These are phyloP conservation scores for Penicillium diatomitis DNA, from an alignment of 495 filamentous ascomycete species.

Conservation along the genomic window DNA sequence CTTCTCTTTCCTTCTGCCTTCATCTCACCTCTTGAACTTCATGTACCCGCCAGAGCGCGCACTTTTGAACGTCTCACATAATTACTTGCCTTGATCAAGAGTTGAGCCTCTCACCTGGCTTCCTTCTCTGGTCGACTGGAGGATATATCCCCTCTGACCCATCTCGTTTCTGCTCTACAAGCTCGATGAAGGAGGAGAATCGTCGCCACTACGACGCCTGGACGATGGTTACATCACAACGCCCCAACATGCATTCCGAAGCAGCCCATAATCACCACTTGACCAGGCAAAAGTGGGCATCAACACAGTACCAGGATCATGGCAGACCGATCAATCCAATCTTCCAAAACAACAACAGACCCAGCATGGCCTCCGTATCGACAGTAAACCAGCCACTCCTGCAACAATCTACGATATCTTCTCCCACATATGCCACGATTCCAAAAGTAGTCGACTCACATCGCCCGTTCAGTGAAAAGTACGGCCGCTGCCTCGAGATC, in stretches of 20 bases:
- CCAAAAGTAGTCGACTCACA: neutral
- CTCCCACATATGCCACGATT: neutral
- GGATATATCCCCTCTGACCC: neutral
- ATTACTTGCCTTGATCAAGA: too few relatives aligned
- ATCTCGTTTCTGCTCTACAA: neutral
- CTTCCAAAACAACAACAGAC: conserved; percentile 1
- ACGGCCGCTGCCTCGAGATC: conserved; percentile 21
- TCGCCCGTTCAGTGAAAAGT: conserved; percentile 15
- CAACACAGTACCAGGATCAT: neutral
- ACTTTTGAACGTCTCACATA: too few relatives aligned
- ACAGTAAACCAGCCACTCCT: conserved; percentile 12
- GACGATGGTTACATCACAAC: conserved; percentile 5
- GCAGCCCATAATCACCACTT: conserved; percentile 10
- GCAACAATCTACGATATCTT: neutral
- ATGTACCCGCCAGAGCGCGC: too few relatives aligned
- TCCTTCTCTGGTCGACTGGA: neutral
- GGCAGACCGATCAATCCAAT: neutral
- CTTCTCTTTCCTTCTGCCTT: too few relatives aligned
- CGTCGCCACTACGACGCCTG: conserved; percentile 6
- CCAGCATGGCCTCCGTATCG: conserved; percentile 5
- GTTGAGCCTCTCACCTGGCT: neutral
- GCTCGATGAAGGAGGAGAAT: conserved; percentile 9
- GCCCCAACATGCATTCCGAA: neutral
- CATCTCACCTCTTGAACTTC: too few relatives aligned
- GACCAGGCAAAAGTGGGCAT: conserved; percentile 3